Evolutionary conservation across 352 stramenopile genomes (phyloP).

Genomic region (Globisporangium perplexum): DNA sequence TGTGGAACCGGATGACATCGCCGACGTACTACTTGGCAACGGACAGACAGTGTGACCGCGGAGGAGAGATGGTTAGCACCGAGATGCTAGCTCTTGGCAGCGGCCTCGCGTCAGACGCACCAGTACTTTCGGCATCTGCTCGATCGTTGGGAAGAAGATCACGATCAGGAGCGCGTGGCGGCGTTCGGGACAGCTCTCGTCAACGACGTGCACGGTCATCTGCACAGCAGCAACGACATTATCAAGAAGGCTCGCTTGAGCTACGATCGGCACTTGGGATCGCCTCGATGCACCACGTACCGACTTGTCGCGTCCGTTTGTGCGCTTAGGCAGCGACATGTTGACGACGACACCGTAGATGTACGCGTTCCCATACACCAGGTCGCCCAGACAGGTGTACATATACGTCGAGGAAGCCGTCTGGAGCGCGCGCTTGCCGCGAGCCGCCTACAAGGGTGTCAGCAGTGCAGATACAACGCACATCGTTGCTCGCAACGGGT

Average conservation of each 20-base stretch:
- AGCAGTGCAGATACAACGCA: neutral
- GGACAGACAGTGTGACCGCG: neutral
- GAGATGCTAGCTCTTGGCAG: neutral
- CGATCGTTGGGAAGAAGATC: conserved; percentile 54
- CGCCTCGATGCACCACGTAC: conserved; percentile 43
- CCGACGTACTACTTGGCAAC: conserved; percentile 39
- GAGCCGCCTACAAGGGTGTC: conserved; percentile 3
- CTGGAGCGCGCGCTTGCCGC: conserved; percentile 46
- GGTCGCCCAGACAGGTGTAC: conserved; percentile 51
- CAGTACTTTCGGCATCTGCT: conserved; percentile 56
- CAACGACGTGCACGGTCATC: conserved; percentile 68
- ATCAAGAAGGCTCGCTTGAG: neutral
- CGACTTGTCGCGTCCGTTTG: conserved; percentile 50
- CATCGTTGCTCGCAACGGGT: no score
- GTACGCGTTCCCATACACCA: conserved; percentile 49
- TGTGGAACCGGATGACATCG: conserved; percentile 78
- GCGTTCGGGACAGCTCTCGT: conserved; percentile 51
- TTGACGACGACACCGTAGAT: conserved; percentile 76
- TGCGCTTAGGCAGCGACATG: conserved; percentile 61
- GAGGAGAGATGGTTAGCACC: neutral
- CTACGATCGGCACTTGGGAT: neutral
- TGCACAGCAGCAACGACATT: conserved; percentile 8
- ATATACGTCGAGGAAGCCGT: conserved; percentile 33
- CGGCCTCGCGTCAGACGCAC: conserved; percentile 19
- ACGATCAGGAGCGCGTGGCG: conserved; percentile 56